These are phyloP conservation scores for Rhododendron griersonianum DNA, from an alignment of 148 eudicot species.

Conservation along the genomic window DNA sequence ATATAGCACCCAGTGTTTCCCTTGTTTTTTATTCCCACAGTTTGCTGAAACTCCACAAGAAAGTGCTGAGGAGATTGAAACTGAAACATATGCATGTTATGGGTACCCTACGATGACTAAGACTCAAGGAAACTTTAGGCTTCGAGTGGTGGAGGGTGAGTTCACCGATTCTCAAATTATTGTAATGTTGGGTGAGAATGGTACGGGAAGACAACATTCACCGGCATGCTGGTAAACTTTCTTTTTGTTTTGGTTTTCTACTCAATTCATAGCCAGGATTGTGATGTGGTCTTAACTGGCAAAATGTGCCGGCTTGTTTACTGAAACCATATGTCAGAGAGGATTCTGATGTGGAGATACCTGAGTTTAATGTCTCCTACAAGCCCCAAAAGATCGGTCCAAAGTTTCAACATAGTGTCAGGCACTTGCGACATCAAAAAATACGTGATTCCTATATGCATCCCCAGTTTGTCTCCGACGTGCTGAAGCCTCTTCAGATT, in stretches of 20 bases:
- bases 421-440: constrained; percentile 66
- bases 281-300: background rate
- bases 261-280: background rate
- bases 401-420: constrained; percentile 55
- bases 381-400: constrained; percentile 98
- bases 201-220: constrained; percentile 92
- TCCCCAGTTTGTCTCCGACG: constrained; percentile 87
- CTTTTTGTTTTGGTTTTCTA: background rate
- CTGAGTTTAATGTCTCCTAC: constrained; percentile 88
- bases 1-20: background rate
- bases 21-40: constrained; percentile 27
- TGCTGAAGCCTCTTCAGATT: constrained; percentile 92
- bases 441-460: constrained; percentile 83
- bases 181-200: constrained; percentile 98
- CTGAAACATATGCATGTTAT: constrained; percentile 78
- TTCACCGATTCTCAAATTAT: constrained; percentile 94
- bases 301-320: constrained; percentile 66
- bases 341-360: constrained; percentile 74
- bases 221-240: constrained; percentile 77
- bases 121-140: constrained; percentile 80
- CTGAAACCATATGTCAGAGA: constrained; percentile 71
- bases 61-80: constrained; percentile 62
- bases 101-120: constrained; percentile 84
- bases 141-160: constrained; percentile 77
- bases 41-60: constrained; percentile 93